A percentile compares a stretch with the other conserved stretches of the same genome.
phyloP scores from a whole-genome alignment of 2,329 filamentous ascomycete genomes.

The Cylindrodendrum hubeiense region DNA sequence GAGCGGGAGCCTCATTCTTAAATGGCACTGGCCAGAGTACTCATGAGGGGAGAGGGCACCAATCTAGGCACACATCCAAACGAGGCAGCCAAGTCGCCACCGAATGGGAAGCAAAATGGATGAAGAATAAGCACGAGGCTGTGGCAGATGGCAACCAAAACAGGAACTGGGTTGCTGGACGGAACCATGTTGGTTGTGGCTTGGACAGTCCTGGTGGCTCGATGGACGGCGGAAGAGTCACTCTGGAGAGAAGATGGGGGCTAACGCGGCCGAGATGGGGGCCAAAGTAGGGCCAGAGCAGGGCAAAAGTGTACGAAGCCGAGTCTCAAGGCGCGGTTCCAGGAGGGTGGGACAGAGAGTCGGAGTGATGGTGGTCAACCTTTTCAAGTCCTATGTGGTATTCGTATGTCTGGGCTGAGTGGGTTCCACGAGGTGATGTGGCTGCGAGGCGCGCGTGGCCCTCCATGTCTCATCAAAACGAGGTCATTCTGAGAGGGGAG shows the following conservation, averaged over 20 bases:
- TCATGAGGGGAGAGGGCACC: background rate
- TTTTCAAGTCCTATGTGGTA: slow-evolving; percentile 3
- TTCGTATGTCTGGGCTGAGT: slow-evolving; percentile 12
- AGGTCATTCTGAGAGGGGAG: slow-evolving; percentile 22
- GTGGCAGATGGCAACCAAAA: slow-evolving; percentile 18
- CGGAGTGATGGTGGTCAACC: slow-evolving; percentile 9
- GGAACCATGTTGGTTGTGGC: slow-evolving; percentile 22
- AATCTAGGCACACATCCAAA: slow-evolving; percentile 6
- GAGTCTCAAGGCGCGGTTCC: slow-evolving; percentile 4
- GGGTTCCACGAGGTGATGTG: slow-evolving; percentile 8
- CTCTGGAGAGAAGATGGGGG: background rate
- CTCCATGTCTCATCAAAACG: slow-evolving; percentile 30
- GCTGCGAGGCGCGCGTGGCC: slow-evolving; percentile 28
- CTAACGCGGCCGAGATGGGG: slow-evolving; percentile 6
- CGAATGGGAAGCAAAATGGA: slow-evolving; percentile 15
- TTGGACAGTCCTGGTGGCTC: slow-evolving; percentile 4
- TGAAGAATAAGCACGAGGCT: slow-evolving; percentile 26
- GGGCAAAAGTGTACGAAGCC: slow-evolving; percentile 13
- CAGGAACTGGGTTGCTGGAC: slow-evolving; percentile 13
- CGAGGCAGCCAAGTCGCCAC: slow-evolving; percentile 6
- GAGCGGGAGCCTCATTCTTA: slow-evolving; percentile 19
- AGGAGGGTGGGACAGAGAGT: slow-evolving; percentile 10
- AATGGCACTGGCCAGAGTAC: background rate
- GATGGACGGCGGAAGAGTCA: slow-evolving; percentile 7
- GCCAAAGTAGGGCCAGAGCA: background rate